Evolutionary conservation across 768 basidiomycete species (phyloP).

Genomic region (Trichaptum fuscoviolaceum): DNA sequence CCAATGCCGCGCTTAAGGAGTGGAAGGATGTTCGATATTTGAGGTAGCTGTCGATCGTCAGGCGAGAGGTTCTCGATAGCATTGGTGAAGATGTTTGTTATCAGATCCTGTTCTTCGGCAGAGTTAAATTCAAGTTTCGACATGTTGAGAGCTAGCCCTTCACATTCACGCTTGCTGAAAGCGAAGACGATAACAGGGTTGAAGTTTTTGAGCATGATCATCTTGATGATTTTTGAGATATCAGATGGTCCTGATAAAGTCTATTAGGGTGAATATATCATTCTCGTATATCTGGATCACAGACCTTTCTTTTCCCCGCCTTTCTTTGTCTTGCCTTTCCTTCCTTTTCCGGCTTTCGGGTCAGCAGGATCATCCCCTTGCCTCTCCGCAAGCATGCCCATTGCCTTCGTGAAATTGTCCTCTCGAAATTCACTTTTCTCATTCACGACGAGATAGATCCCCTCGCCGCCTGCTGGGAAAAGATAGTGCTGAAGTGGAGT

Average conservation of each 20-base stretch:
- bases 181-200: slow-evolving; percentile 98
- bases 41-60: slow-evolving; percentile 86
- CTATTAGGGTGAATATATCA: background rate
- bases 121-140: slow-evolving; percentile 96
- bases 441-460: slow-evolving; percentile 97
- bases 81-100: slow-evolving; percentile 87
- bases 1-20: slow-evolving; percentile 93
- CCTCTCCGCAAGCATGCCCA: slow-evolving; percentile 84
- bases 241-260: slow-evolving; percentile 68
- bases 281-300: slow-evolving; percentile 11
- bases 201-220: slow-evolving; percentile 97
- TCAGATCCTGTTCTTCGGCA: slow-evolving; percentile 84
- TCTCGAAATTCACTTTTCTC: slow-evolving; percentile 97
- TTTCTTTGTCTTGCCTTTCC: slow-evolving; percentile 89
- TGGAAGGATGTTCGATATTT: slow-evolving; percentile 89
- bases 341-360: slow-evolving; percentile 75
- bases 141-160: slow-evolving; percentile 83
- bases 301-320: slow-evolving; percentile 90
- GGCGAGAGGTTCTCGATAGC: slow-evolving; percentile 85
- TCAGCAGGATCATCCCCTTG: slow-evolving; percentile 92
- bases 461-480: slow-evolving; percentile 94
- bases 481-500: slow-evolving; percentile 98
- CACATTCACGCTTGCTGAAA: slow-evolving; percentile 97
- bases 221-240: slow-evolving; percentile 94
- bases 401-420: slow-evolving; percentile 96